Conservation (phyloP, 164 flowering plant genomes). For the Aristolochia californica region DNA sequence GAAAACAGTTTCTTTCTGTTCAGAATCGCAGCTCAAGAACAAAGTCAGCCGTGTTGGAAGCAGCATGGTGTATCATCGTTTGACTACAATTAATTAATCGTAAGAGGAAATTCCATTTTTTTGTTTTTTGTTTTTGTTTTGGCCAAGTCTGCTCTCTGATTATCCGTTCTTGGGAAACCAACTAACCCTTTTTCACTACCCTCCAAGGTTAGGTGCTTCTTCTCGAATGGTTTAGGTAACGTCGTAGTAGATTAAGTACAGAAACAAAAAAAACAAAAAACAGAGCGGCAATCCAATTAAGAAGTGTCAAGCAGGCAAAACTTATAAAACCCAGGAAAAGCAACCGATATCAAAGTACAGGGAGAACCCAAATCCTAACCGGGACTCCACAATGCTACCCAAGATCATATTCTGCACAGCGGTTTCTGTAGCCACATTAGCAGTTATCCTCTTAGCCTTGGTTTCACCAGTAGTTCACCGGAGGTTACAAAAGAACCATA, state of each 20-base stretch:
- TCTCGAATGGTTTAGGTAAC: conserved; percentile 6
- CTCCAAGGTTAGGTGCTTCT: background rate
- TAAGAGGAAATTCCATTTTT: no score
- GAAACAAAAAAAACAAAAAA: background rate
- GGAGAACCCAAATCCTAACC: background rate
- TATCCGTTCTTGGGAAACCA: background rate
- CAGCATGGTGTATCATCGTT: no score
- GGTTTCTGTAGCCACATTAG: conserved; percentile 37
- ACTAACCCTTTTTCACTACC: background rate
- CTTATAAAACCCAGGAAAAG: conserved; percentile 1
- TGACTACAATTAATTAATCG: no score
- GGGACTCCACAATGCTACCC: conserved; percentile 24
- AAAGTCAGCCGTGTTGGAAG: no score
- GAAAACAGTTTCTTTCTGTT: no score
- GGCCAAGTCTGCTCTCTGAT: no score
- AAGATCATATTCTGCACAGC: conserved; percentile 57
- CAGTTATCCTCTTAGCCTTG: conserved; percentile 58
- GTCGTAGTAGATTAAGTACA: conserved; percentile 2
- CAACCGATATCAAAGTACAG: no score
- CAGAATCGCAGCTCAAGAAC: no score
- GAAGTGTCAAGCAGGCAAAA: no score
- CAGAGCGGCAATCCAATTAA: background rate
- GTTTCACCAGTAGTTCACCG: conserved; percentile 43
- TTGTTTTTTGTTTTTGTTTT: no score
- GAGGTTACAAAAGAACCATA: conserved; percentile 14